Base-by-base conservation (phyloP, 495 filamentous ascomycete genomes). In the Aspergillus sclerotioniger region DNA sequence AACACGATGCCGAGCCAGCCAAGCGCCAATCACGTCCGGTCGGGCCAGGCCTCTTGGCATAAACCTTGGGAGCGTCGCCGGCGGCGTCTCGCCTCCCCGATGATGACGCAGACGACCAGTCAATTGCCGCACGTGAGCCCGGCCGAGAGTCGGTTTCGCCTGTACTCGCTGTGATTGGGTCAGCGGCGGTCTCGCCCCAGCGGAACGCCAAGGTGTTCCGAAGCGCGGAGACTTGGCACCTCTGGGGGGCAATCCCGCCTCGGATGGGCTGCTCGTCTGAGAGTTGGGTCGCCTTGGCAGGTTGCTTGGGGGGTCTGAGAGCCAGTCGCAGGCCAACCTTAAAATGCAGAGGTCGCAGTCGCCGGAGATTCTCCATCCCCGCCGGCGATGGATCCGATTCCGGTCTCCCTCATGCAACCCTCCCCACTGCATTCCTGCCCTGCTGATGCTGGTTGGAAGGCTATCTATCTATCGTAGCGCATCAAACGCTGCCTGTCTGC, bases 101-200 rank as follows among this genome's bases (percentile, higher is more conserved):
- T 9, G 8, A 66, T 71, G 70, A 73, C 68, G 70, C 65, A 67
- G 43, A 66, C 62, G 61, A 68, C 60, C 60, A 25, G 50, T 44
- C 46, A 33, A 61, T 57, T 51, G 47, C 58, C 56, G 31, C 10
- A 45, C 19, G 52, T 54, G 44, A 51, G 45, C 53, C 53, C 15
- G 12, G 25, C 44, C 50, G 35, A 53, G 47, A 17, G 53, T 43
- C 43, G 50, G 37, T 5, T n/a, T 19, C 32, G 44, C 17, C 9
- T 17, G n/a, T 9, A 15, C 29, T n/a, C 0, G 17, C 39, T 39
- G 29, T 62, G 54, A 72, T 66, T 69, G 53, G 67, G 15, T 16
- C 33, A 53, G 12, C 29, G 33, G n/a, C 32, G n/a, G 8, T 44
- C 41, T 37, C 54, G 60, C 60, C 35, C 57, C 57, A 54, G 67